These are phyloP conservation scores for Mycosphaerella sp. DNA, from an alignment of 2,329 filamentous ascomycete genomes.

Conservation along the genomic window DNA sequence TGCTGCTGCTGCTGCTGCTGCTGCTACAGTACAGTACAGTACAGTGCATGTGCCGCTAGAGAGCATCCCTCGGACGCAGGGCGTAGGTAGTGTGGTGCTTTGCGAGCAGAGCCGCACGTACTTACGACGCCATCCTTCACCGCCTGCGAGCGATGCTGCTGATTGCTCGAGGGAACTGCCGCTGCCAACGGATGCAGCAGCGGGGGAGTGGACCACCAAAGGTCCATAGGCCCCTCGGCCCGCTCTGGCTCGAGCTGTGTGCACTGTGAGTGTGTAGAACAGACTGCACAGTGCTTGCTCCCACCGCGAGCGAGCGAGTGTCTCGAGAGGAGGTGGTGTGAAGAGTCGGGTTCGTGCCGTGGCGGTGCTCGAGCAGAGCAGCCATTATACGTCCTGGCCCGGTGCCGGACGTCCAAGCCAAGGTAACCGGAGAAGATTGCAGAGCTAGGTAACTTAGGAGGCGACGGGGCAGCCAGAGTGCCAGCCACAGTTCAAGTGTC, in stretches of 20 bases:
- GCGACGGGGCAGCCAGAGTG: too few relatives aligned
- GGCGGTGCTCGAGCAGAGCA: neutral
- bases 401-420: too few relatives aligned
- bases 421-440: neutral
- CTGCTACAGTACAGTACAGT: too few relatives aligned
- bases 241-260: too few relatives aligned
- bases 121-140: neutral
- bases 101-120: slow-evolving; percentile 4
- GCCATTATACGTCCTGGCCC: neutral
- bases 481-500: neutral
- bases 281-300: too few relatives aligned
- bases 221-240: too few relatives aligned
- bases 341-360: neutral
- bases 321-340: too few relatives aligned
- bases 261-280: neutral
- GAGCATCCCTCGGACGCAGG: neutral
- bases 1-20: too few relatives aligned
- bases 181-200: neutral
- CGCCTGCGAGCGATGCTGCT: slow-evolving; percentile 6
- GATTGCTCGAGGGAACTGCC: slow-evolving; percentile 4
- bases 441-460: neutral
- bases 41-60: neutral
- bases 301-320: too few relatives aligned
- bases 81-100: neutral
- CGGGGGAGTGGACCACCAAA: slow-evolving; percentile 1